Base-by-base conservation (phyloP, 169 alveolate species). In the Toxoplasma gondii region DNA sequence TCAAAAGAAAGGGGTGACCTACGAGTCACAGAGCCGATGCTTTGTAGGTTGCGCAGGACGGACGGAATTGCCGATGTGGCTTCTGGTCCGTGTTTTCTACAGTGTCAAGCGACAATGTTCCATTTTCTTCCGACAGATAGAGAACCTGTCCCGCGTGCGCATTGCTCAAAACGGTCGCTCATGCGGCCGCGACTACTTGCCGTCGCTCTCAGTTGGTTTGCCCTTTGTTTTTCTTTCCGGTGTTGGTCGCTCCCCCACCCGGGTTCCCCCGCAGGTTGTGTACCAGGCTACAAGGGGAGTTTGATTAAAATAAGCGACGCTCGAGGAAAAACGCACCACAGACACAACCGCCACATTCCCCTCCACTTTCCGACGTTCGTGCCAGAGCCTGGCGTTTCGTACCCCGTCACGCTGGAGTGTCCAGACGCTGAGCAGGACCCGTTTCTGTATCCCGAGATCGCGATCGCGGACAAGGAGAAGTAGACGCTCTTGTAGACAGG, bases 231-330 rank as follows among this genome's bases (percentile, higher is more conserved):
- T 78, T n/a, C 39, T 78, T 78, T 78, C 29, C 10, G 22, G n/a
- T n/a, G n/a, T n/a, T n/a, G n/a, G n/a, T n/a, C 12, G 58, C 58
- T 12, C 58, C 58, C 12, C 74, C 74, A 1, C n/a, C 49, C 39
- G 22, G 44, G 17, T 41, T 2, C 49, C n/a, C 58, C 67, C n/a
- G 82, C 92, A 81, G 96, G 95, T 38, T 91, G 86, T 70, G 67
- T 91, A 10, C 95, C 96, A 29, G 98, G 98, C 7, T 96, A 95
- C 67, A 93, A 94, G 53, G 98, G 97, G n/a, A 94, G 97, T 74
- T 97, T 97, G 53, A 67, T 97, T 29, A 97, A 98, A 95, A 98
- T 98, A 34, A 94, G 97, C 70, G 99, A 97, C 93, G 98, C 98
- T n/a, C 94, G 97, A 36, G 98, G 99, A 27, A 96, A 96, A 58